Conservation (phyloP, 768 basidiomycete species). For the Asterophora lycoperdoides region DNA sequence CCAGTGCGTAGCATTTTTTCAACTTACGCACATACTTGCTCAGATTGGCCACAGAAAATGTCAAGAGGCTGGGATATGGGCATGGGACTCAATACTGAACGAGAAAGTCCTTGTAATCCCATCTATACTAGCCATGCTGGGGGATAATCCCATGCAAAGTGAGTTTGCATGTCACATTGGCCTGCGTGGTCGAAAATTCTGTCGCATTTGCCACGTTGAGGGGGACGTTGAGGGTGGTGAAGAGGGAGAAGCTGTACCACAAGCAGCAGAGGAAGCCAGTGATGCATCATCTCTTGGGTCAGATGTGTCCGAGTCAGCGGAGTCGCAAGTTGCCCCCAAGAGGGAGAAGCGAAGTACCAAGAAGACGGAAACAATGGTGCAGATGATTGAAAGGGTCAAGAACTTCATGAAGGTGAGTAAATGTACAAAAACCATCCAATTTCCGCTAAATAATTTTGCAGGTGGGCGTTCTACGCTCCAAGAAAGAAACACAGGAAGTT, state of each 20-base stretch:
- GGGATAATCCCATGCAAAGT: slow-evolving; percentile 46
- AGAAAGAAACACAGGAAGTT: background rate
- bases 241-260: slow-evolving; percentile 15
- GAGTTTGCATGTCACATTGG: slow-evolving; percentile 44
- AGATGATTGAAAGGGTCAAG: background rate
- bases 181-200: slow-evolving; percentile 36
- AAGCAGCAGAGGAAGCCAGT: too few species aligned
- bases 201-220: slow-evolving; percentile 34
- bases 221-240: slow-evolving; percentile 16
- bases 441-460: too few species aligned
- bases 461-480: too few species aligned
- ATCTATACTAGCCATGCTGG: slow-evolving; percentile 28
- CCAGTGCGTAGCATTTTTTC: slow-evolving; percentile 20
- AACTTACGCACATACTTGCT: too few species aligned
- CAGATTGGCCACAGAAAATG: background rate
- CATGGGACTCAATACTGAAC: slow-evolving; percentile 28
- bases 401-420: background rate
- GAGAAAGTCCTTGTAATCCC: slow-evolving; percentile 30
- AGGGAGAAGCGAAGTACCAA: background rate
- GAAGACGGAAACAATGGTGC: background rate
- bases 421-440: background rate
- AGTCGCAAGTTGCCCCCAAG: background rate
- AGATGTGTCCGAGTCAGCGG: too few species aligned
- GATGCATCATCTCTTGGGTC: too few species aligned
- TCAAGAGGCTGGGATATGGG: slow-evolving; percentile 32